Conservation (phyloP, 2,329 filamentous ascomycete species). For the Fusarium miscanthi region DNA sequence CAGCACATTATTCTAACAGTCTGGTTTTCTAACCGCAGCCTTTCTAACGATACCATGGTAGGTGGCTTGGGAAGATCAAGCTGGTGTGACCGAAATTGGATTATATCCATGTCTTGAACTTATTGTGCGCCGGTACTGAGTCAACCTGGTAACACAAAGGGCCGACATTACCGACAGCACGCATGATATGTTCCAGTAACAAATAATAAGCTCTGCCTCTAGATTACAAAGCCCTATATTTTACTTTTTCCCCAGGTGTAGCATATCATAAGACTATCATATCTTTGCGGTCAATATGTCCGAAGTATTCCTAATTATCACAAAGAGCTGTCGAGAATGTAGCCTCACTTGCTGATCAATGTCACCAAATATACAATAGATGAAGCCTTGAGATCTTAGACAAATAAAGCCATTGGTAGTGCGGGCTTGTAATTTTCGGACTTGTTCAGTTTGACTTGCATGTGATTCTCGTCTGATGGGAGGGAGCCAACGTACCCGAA, state of each 20-base stretch:
- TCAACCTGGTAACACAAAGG: not conserved
- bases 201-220: not conserved
- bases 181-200: not conserved
- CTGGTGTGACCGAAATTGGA: not conserved
- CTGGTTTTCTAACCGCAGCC: too few species aligned
- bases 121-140: not conserved
- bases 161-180: too few species aligned
- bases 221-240: too few species aligned
- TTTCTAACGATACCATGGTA: not conserved
- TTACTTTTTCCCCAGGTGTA: too few species aligned
- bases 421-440: too few species aligned
- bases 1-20: not conserved
- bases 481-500: not conserved
- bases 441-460: rapidly evolving
- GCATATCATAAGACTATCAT: too few species aligned
- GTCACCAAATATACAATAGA: too few species aligned
- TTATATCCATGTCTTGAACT: not conserved
- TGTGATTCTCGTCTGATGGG: too few species aligned
- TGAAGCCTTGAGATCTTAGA: not conserved
- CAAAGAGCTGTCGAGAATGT: not conserved
- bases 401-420: rapidly evolving
- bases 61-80: not conserved
- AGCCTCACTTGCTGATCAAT: not conserved
- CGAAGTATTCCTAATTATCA: not conserved
- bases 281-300: too few species aligned